Conservation (phyloP, 306 rosid species). For the Cyclanthera cordifolia region DNA sequence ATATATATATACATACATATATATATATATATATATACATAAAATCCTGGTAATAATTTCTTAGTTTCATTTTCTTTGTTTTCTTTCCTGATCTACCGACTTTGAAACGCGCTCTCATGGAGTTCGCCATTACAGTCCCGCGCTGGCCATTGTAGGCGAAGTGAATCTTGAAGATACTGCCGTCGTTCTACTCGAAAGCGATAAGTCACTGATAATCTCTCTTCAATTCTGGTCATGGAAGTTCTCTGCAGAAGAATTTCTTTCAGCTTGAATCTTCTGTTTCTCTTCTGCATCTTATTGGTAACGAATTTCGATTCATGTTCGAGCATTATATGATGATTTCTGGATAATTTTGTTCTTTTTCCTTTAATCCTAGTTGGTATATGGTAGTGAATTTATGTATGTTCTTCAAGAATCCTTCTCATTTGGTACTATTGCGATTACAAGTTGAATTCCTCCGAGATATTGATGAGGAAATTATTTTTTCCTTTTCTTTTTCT, state of each 20-base stretch:
- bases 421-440: not conserved
- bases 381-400: not conserved
- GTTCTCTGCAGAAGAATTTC: conserved; percentile 11
- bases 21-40: too few relatives aligned
- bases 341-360: not conserved
- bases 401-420: conserved; percentile 3
- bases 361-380: not conserved
- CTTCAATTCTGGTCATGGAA: conserved; percentile 15
- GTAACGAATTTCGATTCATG: conserved; percentile 16
- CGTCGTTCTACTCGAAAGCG: not conserved
- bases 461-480: not conserved
- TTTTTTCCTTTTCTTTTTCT: conserved; percentile 5
- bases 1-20: too few relatives aligned
- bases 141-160: conserved; percentile 7
- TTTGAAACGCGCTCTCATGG: conserved; percentile 13
- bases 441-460: not conserved
- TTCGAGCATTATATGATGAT: not conserved
- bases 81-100: conserved; percentile 3
- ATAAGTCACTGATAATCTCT: not conserved
- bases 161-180: not conserved
- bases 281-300: conserved; percentile 26
- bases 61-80: not conserved
- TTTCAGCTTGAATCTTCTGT: conserved; percentile 14
- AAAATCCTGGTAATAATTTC: not conserved
- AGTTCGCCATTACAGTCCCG: conserved; percentile 12